A percentile compares a stretch with the other conserved stretches of the same genome.
These are phyloP conservation scores for Ormosia emarginata DNA, from an alignment of 306 rosid genomes.

Conservation along the genomic window DNA sequence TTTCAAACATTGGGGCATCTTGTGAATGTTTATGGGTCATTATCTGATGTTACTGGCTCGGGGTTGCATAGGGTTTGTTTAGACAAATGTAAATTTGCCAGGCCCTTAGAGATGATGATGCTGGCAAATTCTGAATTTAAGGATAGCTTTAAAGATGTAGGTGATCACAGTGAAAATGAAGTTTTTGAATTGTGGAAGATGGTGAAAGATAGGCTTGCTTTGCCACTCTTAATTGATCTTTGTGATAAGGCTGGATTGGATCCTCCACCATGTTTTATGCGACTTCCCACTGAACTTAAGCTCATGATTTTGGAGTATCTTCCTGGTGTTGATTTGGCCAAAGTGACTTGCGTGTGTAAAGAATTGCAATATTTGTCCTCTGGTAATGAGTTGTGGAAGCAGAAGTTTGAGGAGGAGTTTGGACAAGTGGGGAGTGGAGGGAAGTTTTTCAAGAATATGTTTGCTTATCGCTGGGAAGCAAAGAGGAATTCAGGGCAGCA, in stretches of 20 bases:
- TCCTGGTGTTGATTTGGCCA: slow-evolving; percentile 56
- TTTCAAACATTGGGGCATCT: slow-evolving; percentile 56
- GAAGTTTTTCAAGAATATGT: slow-evolving; percentile 37
- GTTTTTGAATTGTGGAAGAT: slow-evolving; percentile 69
- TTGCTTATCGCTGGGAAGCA: slow-evolving; percentile 21
- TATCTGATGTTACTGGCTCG: slow-evolving; percentile 39
- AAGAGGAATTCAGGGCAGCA: slow-evolving; percentile 17
- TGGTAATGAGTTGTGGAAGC: slow-evolving; percentile 60
- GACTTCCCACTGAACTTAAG: slow-evolving; percentile 68
- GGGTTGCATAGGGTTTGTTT: slow-evolving; percentile 38
- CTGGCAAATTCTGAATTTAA: slow-evolving; percentile 34
- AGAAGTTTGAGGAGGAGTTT: slow-evolving; percentile 52
- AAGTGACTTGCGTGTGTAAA: slow-evolving; percentile 44
- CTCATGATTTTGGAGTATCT: slow-evolving; percentile 59
- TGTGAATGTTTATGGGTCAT: slow-evolving; percentile 60
- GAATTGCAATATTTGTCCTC: slow-evolving; percentile 49
- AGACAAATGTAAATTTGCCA: slow-evolving; percentile 42
- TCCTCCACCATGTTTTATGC: slow-evolving; percentile 65
- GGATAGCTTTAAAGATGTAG: background rate
- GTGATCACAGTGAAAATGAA: slow-evolving; percentile 20
- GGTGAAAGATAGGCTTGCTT: slow-evolving; percentile 68
- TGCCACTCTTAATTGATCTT: slow-evolving; percentile 75
- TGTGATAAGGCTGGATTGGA: slow-evolving; percentile 59
- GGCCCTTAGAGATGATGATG: slow-evolving; percentile 32
- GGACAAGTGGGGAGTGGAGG: background rate